A percentile compares a stretch with the other conserved stretches of the same genome.
Conservation (phyloP, 1,139 yeast genomes). For the Candida pseudoviswanathii region DNA sequence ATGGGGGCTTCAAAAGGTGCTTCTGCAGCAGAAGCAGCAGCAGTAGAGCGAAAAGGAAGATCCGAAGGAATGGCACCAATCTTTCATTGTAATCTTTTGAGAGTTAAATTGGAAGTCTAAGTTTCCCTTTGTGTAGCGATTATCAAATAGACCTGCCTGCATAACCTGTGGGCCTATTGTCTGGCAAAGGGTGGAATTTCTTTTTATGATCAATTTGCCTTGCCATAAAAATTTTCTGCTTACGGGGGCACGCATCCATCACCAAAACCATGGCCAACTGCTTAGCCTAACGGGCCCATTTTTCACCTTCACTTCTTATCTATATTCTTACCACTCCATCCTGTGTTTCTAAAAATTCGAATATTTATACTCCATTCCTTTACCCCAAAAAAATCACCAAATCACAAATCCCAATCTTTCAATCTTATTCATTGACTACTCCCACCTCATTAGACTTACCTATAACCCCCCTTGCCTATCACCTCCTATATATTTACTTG, state of each 20-base stretch:
- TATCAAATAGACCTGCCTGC: too few species aligned
- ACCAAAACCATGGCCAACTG: too few species aligned
- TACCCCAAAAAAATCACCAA: not conserved
- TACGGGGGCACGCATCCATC: too few species aligned
- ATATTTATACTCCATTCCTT: slow-evolving; percentile 2
- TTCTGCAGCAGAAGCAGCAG: too few species aligned
- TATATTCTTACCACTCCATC: not conserved
- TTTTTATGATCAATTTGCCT: too few species aligned
- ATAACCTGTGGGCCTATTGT: too few species aligned
- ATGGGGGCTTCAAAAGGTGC: too few species aligned
- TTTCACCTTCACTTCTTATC: not conserved
- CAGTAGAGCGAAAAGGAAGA: not conserved
- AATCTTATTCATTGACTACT: not conserved
- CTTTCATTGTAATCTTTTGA: not conserved
- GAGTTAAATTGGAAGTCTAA: not conserved
- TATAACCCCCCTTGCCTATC: slow-evolving; percentile 6
- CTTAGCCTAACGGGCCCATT: not conserved
- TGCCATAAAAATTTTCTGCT: too few species aligned
- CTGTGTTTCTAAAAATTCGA: not conserved
- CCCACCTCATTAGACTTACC: too few species aligned
- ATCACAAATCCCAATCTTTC: not conserved
- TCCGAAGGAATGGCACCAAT: slow-evolving; percentile 1
- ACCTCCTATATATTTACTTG: slow-evolving; percentile 15
- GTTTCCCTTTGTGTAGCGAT: not conserved
- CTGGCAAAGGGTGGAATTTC: too few species aligned